Percentiles rank a stretch among this genome's conserved stretches.
Evolutionary conservation across 1,284 basidiomycete species (phyloP).

Genomic region (Leccinum olivaceoglutinosum): DNA sequence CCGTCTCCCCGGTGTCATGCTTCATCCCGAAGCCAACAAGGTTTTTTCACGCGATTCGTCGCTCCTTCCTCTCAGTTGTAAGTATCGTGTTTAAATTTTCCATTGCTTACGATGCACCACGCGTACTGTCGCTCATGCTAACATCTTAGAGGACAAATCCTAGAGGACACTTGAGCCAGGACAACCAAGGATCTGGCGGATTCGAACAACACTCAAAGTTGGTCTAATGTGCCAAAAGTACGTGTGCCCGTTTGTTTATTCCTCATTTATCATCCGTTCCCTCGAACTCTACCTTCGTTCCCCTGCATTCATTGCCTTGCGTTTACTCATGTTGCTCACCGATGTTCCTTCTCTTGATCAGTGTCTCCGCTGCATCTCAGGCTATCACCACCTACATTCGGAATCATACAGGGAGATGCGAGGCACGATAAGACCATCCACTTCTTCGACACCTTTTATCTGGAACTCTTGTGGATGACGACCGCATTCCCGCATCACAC

Average conservation of each 20-base stretch:
- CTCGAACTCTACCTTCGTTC: slow-evolving; percentile 1
- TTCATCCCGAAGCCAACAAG: slow-evolving; percentile 69
- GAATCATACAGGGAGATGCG: slow-evolving; percentile 63
- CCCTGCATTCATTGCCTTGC: slow-evolving; percentile 13
- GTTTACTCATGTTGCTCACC: slow-evolving; percentile 14
- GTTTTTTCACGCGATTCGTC: slow-evolving; percentile 64
- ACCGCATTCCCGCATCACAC: slow-evolving; percentile 46
- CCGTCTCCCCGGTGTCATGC: slow-evolving; percentile 43
- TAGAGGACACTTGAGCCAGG: slow-evolving; percentile 71
- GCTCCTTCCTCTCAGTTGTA: slow-evolving; percentile 67
- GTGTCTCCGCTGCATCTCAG: slow-evolving; percentile 69
- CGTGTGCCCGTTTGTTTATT: slow-evolving; percentile 26
- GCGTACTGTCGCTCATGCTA: slow-evolving; percentile 6
- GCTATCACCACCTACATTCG: slow-evolving; percentile 79
- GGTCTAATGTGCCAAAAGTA: slow-evolving; percentile 73
- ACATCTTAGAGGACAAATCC: slow-evolving; percentile 46
- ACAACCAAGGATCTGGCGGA: slow-evolving; percentile 79
- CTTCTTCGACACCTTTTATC: slow-evolving; percentile 67
- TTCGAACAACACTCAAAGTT: slow-evolving; percentile 45
- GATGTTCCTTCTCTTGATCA: slow-evolving; percentile 24
- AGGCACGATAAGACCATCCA: slow-evolving; percentile 62
- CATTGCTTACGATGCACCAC: slow-evolving; percentile 13
- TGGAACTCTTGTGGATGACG: slow-evolving; percentile 62
- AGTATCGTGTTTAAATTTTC: slow-evolving; percentile 29
- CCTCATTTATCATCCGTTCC: slow-evolving; percentile 5